Base-by-base conservation (phyloP, 495 filamentous ascomycete species). In the Penicillium macrosclerotiorum region DNA sequence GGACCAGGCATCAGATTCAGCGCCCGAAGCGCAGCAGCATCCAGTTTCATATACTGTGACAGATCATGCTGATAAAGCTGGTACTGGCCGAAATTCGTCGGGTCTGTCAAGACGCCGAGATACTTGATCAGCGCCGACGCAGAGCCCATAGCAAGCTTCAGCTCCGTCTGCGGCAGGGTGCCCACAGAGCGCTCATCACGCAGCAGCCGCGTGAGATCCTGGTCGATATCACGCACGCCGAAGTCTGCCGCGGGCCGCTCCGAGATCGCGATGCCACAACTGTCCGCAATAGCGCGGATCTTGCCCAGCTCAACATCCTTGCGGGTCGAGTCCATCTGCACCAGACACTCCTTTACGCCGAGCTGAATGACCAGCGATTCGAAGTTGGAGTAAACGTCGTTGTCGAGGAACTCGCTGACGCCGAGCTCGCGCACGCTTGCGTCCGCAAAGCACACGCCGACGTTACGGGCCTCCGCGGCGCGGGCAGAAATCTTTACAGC, bases 391-490 rank as follows among this genome's bases (percentile, higher is more conserved):
- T 95, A 99, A 9, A 96, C 74, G 62, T 99, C 94, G 54, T 97
- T 99, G 73, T 99, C 93, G 19, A 95, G 76, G 57, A 99, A 99
- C 62, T 99, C 93, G 75, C 87, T 94, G 27, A 99, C 90, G 19
- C 93, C 93, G 0, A 99, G 79, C 68, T 99, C 93, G 38, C 94
- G 78, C 50, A 96, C 91, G 56, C 88, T 96, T 8, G 93, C 93
- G 79, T 99, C 93, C 6, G 94, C 93, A 69, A 99, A 99, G 68
- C 93, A 96, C 18, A 97, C 91, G 9, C 93, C 93, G 2, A 98
- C 89, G 45, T 78, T 86, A 36, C 94, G 75, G 2, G 86, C 89
- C 64, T 96, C 90, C 0, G 82, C 78, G 2, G 90, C 91, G 59
- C 86, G 91, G 2, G 88, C 84, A 0, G 86, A 85, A 26, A 97